Evolutionary conservation across 441 rosid species (phyloP).

Genomic region (Erodium moschatum): DNA sequence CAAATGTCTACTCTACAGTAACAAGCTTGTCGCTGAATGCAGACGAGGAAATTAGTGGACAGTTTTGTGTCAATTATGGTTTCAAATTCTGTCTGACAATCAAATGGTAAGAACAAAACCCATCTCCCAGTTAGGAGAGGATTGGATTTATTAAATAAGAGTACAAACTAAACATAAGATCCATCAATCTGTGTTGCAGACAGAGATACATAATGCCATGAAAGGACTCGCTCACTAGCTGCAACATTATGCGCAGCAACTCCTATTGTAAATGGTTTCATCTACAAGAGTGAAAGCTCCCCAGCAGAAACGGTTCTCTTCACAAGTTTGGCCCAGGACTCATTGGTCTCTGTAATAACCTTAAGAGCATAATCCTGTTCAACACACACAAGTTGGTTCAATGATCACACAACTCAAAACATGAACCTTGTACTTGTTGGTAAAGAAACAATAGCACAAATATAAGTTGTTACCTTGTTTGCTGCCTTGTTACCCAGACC

Average conservation of each 20-base stretch:
- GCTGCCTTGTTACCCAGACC: conserved; percentile 91
- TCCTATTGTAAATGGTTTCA: neutral
- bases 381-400: neutral
- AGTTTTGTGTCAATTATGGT: neutral
- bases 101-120: neutral
- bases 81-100: neutral
- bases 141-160: neutral
- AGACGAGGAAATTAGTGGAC: neutral
- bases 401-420: neutral
- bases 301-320: conserved; percentile 66
- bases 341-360: conserved; percentile 72
- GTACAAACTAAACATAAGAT: neutral
- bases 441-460: too few species aligned
- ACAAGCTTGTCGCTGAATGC: too few species aligned
- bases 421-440: too few species aligned
- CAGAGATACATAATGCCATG: neutral
- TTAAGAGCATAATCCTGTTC: conserved; percentile 75
- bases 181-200: neutral
- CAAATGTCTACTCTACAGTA: too few species aligned
- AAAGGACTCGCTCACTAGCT: neutral
- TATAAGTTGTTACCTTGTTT: conserved; percentile 44
- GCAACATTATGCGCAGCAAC: neutral
- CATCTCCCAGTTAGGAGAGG: neutral
- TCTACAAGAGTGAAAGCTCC: conserved; percentile 53
- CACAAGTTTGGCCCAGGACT: conserved; percentile 80